These are phyloP conservation scores for Ensete glaucum DNA, from an alignment of 176 grass and related monocot genomes.

Conservation along the genomic window DNA sequence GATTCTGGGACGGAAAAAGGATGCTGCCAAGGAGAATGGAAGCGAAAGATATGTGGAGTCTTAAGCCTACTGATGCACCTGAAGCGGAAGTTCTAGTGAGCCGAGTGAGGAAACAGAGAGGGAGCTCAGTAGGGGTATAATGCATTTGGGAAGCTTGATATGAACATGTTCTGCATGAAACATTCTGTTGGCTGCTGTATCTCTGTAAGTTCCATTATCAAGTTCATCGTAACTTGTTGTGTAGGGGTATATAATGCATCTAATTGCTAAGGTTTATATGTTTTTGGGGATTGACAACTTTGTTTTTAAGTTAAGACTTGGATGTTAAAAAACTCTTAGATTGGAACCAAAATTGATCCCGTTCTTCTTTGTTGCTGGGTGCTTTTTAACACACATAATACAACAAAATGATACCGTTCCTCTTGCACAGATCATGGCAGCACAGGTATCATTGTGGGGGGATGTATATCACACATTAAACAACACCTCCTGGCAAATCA, in stretches of 20 bases:
- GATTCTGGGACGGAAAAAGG: constrained; percentile 52
- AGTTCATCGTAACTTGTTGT: background rate
- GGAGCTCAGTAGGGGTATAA: background rate
- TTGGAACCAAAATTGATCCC: background rate
- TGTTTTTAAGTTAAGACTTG: background rate
- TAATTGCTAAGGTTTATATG: background rate
- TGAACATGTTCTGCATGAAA: background rate
- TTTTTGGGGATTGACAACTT: background rate
- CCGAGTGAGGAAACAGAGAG: background rate
- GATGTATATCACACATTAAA: background rate
- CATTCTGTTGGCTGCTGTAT: background rate
- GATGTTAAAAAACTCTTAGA: background rate
- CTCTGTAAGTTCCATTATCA: background rate
- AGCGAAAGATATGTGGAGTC: constrained; percentile 17
- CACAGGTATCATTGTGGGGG: background rate
- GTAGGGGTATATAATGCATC: background rate
- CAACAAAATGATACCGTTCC: no score
- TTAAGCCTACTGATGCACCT: background rate
- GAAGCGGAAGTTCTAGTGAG: no score
- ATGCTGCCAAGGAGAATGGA: constrained; percentile 18
- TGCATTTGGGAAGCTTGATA: background rate
- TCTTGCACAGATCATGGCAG: no score
- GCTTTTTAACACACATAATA: no score
- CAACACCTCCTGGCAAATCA: background rate
- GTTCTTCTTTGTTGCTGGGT: no score